Conservation (phyloP, 2,329 filamentous ascomycete species). For the Akanthomyces lecanii region DNA sequence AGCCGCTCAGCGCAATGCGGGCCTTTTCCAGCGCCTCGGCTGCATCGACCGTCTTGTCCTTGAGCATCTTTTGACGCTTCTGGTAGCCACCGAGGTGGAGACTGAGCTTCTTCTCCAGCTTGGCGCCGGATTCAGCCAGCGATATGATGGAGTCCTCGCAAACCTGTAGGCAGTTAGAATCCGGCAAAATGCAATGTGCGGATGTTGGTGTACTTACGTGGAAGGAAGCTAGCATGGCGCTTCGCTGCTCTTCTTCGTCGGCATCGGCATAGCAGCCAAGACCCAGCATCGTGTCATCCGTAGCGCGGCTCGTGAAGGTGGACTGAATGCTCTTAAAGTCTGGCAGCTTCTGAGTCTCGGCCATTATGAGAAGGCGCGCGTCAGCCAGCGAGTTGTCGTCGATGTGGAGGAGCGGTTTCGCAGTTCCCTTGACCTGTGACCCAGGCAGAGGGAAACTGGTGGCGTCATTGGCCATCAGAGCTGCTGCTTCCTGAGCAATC, state of each 20-base stretch:
- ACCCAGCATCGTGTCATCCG: slow-evolving; percentile 64
- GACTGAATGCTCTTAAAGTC: slow-evolving; percentile 48
- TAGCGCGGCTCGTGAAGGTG: slow-evolving; percentile 50
- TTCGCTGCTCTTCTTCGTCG: slow-evolving; percentile 63
- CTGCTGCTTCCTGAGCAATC: slow-evolving; percentile 72
- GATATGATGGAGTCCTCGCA: slow-evolving; percentile 70
- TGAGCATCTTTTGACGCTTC: slow-evolving; percentile 74
- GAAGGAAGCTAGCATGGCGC: slow-evolving; percentile 65
- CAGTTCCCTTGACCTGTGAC: slow-evolving; percentile 58
- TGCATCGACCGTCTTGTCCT: slow-evolving; percentile 73
- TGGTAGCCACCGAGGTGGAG: slow-evolving; percentile 88
- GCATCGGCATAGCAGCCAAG: slow-evolving; percentile 76
- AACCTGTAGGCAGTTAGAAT: slow-evolving; percentile 40
- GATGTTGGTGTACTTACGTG: slow-evolving; percentile 50
- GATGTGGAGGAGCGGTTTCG: slow-evolving; percentile 58
- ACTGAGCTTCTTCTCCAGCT: slow-evolving; percentile 88
- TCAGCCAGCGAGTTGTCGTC: slow-evolving; percentile 68
- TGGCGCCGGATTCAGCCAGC: slow-evolving; percentile 75
- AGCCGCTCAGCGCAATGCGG: slow-evolving; percentile 65
- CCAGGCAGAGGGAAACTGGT: slow-evolving; percentile 67
- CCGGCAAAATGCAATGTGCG: background rate
- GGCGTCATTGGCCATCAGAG: slow-evolving; percentile 79
- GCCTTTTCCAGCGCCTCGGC: slow-evolving; percentile 71
- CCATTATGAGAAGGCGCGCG: slow-evolving; percentile 71
- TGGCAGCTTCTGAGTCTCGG: slow-evolving; percentile 57